Percentiles rank a stretch among this genome's conserved stretches.
Conservation (phyloP, 352 stramenopile species). For the Phytophthora pini region DNA sequence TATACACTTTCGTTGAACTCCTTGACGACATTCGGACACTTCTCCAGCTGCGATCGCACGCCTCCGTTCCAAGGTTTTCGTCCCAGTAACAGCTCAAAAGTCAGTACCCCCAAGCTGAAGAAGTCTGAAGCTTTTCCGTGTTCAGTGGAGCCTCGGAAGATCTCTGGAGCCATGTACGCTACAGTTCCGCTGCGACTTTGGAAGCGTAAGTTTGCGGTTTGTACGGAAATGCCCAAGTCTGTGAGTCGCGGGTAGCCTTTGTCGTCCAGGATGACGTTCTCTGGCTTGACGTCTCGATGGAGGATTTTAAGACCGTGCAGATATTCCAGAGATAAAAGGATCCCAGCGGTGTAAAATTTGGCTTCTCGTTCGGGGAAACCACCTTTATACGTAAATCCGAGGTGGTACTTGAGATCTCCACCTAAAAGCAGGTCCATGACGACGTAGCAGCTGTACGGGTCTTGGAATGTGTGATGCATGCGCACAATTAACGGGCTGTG, state of each 20-base stretch:
- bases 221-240: constrained; percentile 78
- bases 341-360: constrained; percentile 69
- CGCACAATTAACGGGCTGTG: constrained; percentile 57
- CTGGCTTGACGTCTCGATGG: constrained; percentile 86
- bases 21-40: constrained; percentile 31
- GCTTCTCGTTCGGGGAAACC: constrained; percentile 64
- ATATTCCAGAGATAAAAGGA: constrained; percentile 71
- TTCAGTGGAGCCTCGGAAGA: constrained; percentile 58
- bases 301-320: constrained; percentile 72
- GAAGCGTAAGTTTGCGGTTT: constrained; percentile 48
- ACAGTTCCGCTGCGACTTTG: constrained; percentile 66
- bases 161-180: constrained; percentile 78
- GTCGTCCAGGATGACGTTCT: constrained; percentile 89
- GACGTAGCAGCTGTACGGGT: constrained; percentile 74
- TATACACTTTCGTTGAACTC: constrained; percentile 35
- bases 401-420: constrained; percentile 77
- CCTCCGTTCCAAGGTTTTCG: constrained; percentile 51
- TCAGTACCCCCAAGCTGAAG: constrained; percentile 68
- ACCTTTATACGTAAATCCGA: constrained; percentile 47
- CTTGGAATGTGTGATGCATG: constrained; percentile 80
- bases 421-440: constrained; percentile 80
- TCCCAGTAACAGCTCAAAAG: constrained; percentile 59
- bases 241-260: constrained; percentile 75
- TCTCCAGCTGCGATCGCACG: constrained; percentile 43
- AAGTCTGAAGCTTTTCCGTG: constrained; percentile 70